These are phyloP conservation scores for Calonectria pseudoturangicola DNA, from an alignment of 2,329 filamentous ascomycete genomes.

Conservation along the genomic window DNA sequence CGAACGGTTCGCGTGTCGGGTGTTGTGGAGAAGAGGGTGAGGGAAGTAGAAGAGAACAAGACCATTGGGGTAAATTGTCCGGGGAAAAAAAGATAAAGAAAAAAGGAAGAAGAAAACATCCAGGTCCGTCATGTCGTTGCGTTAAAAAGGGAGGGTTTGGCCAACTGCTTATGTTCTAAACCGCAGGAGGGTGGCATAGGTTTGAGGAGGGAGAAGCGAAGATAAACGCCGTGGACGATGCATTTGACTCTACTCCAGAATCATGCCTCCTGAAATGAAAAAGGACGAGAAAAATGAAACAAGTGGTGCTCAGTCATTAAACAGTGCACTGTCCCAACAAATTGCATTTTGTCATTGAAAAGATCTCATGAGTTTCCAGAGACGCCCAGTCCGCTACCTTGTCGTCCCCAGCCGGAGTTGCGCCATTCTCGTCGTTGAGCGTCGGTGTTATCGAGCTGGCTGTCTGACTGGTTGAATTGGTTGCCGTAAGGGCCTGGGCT, in stretches of 20 bases:
- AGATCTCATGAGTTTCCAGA: slow-evolving; percentile 64
- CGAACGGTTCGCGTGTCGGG: slow-evolving; percentile 37
- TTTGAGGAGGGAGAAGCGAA: slow-evolving; percentile 48
- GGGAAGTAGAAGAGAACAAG: slow-evolving; percentile 32
- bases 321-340: slow-evolving; percentile 45
- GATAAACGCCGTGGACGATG: slow-evolving; percentile 62
- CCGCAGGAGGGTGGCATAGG: slow-evolving; percentile 41
- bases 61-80: not conserved
- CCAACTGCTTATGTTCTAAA: slow-evolving; percentile 46
- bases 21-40: slow-evolving; percentile 34
- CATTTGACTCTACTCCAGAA: slow-evolving; percentile 60
- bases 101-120: slow-evolving; percentile 45
- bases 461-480: slow-evolving; percentile 67
- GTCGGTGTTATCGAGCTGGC: slow-evolving; percentile 62
- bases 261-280: slow-evolving; percentile 55
- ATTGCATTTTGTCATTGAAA: slow-evolving; percentile 43
- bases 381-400: slow-evolving; percentile 70
- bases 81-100: slow-evolving; percentile 33
- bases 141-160: slow-evolving; percentile 45
- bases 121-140: slow-evolving; percentile 50
- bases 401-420: slow-evolving; percentile 73
- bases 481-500: slow-evolving; percentile 67
- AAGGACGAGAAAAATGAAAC: slow-evolving; percentile 45
- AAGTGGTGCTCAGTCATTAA: slow-evolving; percentile 38
- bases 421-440: slow-evolving; percentile 73